Evolutionary conservation across 495 filamentous ascomycete species (phyloP).

Genomic region (Neurospora sp.): DNA sequence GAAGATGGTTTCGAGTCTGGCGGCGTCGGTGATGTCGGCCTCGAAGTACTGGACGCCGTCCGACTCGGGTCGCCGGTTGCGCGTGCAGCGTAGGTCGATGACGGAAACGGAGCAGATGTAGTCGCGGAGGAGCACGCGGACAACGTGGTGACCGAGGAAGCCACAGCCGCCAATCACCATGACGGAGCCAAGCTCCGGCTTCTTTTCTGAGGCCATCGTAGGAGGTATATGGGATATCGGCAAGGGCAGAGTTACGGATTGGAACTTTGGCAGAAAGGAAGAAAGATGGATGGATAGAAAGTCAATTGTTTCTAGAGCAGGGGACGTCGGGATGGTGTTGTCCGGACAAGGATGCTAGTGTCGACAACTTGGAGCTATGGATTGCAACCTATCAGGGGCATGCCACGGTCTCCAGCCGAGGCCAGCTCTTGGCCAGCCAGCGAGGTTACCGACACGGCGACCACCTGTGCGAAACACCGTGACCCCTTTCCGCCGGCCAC

Average conservation of each 20-base stretch:
- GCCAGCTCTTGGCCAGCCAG: not conserved
- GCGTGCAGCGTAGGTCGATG: slow-evolving; percentile 70
- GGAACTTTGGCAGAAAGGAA: not conserved
- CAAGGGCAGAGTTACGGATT: not conserved
- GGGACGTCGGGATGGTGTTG: not conserved
- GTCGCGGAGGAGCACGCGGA: slow-evolving; percentile 45
- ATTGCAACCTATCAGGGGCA: not conserved
- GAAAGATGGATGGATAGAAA: not conserved
- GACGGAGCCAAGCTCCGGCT: slow-evolving; percentile 41
- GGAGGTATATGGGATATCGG: not conserved
- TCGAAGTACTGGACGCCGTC: slow-evolving; percentile 67
- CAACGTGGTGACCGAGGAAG: slow-evolving; percentile 62
- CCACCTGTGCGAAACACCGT: not conserved
- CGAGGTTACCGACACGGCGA: not conserved
- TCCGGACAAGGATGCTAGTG: not conserved
- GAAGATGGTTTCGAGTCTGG: slow-evolving; percentile 56
- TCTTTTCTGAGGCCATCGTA: slow-evolving; percentile 28
- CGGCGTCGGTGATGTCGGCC: slow-evolving; percentile 74
- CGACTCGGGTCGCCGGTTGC: slow-evolving; percentile 60
- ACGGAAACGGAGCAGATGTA: slow-evolving; percentile 58
- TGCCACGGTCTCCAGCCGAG: not conserved
- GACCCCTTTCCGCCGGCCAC: not conserved
- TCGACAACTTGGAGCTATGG: not conserved
- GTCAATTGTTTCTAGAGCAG: not conserved
- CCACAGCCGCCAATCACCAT: slow-evolving; percentile 62